Evolutionary conservation across 495 filamentous ascomycete species (phyloP).

Genomic region (Thermochaetoides thermophila): DNA sequence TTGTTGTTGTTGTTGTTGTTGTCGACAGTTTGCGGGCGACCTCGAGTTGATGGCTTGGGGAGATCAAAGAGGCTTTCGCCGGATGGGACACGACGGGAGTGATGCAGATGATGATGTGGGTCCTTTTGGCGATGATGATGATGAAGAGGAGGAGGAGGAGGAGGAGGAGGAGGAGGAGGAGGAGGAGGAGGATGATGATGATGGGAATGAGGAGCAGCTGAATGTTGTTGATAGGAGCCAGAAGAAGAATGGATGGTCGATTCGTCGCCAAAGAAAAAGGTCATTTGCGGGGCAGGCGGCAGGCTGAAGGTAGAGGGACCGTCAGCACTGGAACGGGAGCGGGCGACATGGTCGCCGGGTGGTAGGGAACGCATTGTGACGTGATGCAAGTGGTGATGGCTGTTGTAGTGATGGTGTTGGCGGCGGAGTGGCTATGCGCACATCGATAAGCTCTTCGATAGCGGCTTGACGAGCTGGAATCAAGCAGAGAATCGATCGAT

Average conservation of each 20-base stretch:
- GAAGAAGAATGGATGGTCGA: slow-evolving; percentile 33
- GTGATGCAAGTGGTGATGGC: slow-evolving; percentile 1
- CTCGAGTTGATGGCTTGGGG: too few species aligned
- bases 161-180: slow-evolving; percentile 13
- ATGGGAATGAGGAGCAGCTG: slow-evolving; percentile 9
- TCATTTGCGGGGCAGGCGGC: slow-evolving; percentile 31
- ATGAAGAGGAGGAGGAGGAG: slow-evolving; percentile 9
- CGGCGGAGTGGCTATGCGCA: too few species aligned
- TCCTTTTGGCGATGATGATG: not conserved
- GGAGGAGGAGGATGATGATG: slow-evolving; percentile 8
- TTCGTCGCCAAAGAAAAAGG: slow-evolving; percentile 41
- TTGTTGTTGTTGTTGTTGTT: too few species aligned
- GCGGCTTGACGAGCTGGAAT: too few species aligned
- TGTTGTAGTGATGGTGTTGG: not conserved
- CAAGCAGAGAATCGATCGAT: not conserved
- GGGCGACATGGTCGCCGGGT: slow-evolving; percentile 16
- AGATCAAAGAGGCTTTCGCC: too few species aligned
- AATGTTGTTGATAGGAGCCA: slow-evolving; percentile 12
- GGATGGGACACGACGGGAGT: too few species aligned
- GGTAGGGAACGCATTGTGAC: slow-evolving; percentile 15
- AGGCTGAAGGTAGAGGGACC: slow-evolving; percentile 14
- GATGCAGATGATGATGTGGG: slow-evolving; percentile 1
- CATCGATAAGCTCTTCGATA: too few species aligned
- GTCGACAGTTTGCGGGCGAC: too few species aligned
- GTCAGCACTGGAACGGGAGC: slow-evolving; percentile 15